These are phyloP conservation scores for Acrocalymma vagum DNA, from an alignment of 2,329 filamentous ascomycete genomes.

Conservation along the genomic window DNA sequence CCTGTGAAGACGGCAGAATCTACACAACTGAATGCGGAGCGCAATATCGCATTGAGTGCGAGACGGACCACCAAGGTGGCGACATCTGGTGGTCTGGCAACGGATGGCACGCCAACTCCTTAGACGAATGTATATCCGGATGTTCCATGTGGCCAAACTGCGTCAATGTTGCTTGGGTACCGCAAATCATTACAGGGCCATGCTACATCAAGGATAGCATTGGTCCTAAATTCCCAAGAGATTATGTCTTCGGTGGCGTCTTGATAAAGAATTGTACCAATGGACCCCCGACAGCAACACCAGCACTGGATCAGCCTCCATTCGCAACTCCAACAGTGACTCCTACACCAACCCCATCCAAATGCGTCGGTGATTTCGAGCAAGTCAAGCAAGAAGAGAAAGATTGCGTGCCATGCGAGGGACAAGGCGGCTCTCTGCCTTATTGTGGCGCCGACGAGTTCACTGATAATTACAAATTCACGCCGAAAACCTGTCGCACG, in stretches of 20 bases:
- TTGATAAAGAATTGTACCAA: constrained; percentile 13
- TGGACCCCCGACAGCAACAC: constrained; percentile 3
- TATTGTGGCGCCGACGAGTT: constrained; percentile 45
- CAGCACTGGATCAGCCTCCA: constrained; percentile 2
- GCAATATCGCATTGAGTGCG: constrained; percentile 25
- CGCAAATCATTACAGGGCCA: constrained; percentile 10
- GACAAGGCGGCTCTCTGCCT: constrained; percentile 38
- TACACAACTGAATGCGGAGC: constrained; percentile 16
- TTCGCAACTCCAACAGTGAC: too few relatives aligned
- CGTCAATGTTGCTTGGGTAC: constrained; percentile 19
- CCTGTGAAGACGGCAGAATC: constrained; percentile 4
- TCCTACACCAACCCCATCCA: too few relatives aligned
- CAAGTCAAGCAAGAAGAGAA: constrained; percentile 10
- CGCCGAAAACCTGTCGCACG: constrained; percentile 48
- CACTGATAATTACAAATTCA: constrained; percentile 46
- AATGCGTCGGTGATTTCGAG: background rate
- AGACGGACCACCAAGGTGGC: constrained; percentile 13
- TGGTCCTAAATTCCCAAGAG: background rate
- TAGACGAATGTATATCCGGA: constrained; percentile 16
- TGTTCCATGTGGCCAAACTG: constrained; percentile 20
- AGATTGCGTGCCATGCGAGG: constrained; percentile 35
- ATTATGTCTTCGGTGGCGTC: constrained; percentile 7
- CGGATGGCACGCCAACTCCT: constrained; percentile 10
- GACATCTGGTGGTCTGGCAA: constrained; percentile 18
- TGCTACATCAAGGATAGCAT: constrained; percentile 26